Evolutionary conservation across 495 filamentous ascomycete species (phyloP).

Genomic region (Talaromyces proteolyticus): DNA sequence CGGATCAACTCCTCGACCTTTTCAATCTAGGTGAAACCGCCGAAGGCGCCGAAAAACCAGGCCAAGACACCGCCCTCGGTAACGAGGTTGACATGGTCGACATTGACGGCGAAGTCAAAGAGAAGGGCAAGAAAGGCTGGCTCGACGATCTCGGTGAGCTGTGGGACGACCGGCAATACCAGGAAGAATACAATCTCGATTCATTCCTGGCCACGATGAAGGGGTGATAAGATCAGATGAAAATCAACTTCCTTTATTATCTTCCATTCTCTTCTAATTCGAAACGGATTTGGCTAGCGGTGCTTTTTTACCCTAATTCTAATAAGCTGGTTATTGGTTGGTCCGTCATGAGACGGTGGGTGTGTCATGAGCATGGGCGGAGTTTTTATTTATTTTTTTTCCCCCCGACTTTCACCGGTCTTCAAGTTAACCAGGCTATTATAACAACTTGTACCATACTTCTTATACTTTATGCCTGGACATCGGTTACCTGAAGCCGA

Average conservation of each 20-base stretch:
- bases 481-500: too few species aligned
- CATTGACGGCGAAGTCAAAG: conserved; percentile 82
- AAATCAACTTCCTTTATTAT: too few species aligned
- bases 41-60: conserved; percentile 58
- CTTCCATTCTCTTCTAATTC: too few species aligned
- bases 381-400: conserved; percentile 3
- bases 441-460: too few species aligned
- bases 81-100: conserved; percentile 93
- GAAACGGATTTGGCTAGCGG: too few species aligned
- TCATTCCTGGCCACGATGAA: conserved; percentile 90
- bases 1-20: conserved; percentile 93
- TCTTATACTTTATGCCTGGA: too few species aligned
- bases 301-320: too few species aligned
- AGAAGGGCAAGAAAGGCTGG: conserved; percentile 94
- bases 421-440: too few species aligned
- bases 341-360: not conserved
- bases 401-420: not conserved
- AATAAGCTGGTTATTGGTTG: not conserved
- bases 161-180: conserved; percentile 94
- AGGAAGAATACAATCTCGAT: conserved; percentile 93
- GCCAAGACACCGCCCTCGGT: conserved; percentile 31
- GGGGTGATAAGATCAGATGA: conserved; percentile 37
- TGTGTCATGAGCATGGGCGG: not conserved
- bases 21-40: conserved; percentile 87
- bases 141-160: conserved; percentile 91